Base-by-base conservation (phyloP, 108 stramenopile species). In the Aurantiochytrium sp. region DNA sequence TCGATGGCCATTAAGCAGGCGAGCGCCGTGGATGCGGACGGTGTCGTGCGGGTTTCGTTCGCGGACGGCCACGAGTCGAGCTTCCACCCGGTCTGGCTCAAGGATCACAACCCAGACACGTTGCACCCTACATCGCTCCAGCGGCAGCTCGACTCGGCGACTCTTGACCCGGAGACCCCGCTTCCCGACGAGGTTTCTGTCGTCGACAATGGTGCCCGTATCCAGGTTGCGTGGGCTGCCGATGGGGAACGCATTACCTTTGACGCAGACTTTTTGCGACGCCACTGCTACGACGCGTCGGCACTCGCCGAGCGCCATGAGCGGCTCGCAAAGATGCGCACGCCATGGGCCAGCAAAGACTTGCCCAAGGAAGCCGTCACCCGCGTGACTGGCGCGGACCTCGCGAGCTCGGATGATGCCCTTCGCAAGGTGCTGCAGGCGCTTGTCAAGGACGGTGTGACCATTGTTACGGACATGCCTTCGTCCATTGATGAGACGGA, bases 51-150 rank as follows among this genome's bases (percentile, higher is more conserved):
- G 10, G 76, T 83, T 43, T 8, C 45, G 49, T 83, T 47, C 49
- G 12, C 49, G n/a, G 76, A 83, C 76, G 76, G 76, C 76, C 76
- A 83, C 76, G 76, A 83, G 51, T 45, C 49, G 23, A 53, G 25
- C 23, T 83, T 83, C 76, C 49, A 47, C 51, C 76, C 76, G 6
- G 76, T 83, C 10, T 83, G 76, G 76, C 76, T 83, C 4, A 83
- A 53, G 76, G 76, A 83, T 83, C 76, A 83, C 51, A 28, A 83
- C 76, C 76, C 76, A 16, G 23, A 12, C 45, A 83, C 45, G 43
- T 1, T 83, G 45, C 76, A 83, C 51, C 45, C 45, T 14, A 83
- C 76, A 8, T 83, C 76, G 51, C n/a, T 83, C 43, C 76, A 83
- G 51, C 45, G 76, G 10, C 45, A 83, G 49, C 76, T 83, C 49